Percentiles rank a stretch among this genome's conserved stretches.
Conservation (phyloP, 495 filamentous ascomycete species). For the Aspergillus coremiiformis region DNA sequence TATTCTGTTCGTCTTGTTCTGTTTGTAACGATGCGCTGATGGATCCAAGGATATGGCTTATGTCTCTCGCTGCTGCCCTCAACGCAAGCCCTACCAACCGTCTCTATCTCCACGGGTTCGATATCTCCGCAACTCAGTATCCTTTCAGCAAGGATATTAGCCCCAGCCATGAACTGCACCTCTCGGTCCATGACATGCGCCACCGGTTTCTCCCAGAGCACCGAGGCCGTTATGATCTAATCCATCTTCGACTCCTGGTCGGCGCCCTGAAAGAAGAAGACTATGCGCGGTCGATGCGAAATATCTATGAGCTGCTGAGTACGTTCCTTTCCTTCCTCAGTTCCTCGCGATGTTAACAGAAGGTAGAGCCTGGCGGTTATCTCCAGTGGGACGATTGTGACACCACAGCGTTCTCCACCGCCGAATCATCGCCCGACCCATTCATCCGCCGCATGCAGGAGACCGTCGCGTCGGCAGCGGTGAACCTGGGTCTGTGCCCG, state of each 20-base stretch:
- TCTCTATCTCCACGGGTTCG: conserved; percentile 30
- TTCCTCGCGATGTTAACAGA: not conserved
- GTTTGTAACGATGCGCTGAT: not conserved
- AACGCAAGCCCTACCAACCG: conserved; percentile 1
- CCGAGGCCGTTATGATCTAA: conserved; percentile 26
- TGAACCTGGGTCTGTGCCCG: conserved; percentile 10
- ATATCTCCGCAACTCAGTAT: conserved; percentile 29
- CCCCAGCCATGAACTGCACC: conserved; percentile 4
- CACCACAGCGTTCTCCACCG: conserved; percentile 13
- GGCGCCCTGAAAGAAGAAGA: conserved; percentile 20
- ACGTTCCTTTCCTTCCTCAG: not conserved
- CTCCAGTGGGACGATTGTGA: conserved; percentile 35
- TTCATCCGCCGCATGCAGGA: conserved; percentile 7
- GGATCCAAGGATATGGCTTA: conserved; percentile 21
- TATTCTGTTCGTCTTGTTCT: not conserved
- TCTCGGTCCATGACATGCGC: conserved; percentile 25
- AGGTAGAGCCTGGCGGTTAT: conserved; percentile 28
- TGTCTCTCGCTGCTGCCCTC: conserved; percentile 11
- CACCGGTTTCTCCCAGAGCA: conserved; percentile 25
- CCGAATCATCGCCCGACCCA: conserved; percentile 5
- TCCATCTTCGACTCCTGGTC: conserved; percentile 28
- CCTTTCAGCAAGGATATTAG: conserved; percentile 8
- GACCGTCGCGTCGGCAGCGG: conserved; percentile 9
- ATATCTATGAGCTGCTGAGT: conserved; percentile 29
- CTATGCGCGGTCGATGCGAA: conserved; percentile 12